These are phyloP conservation scores for Fimicolochytrium jonesii DNA, from an alignment of 192 early-diverging fungal genomes.

Conservation along the genomic window DNA sequence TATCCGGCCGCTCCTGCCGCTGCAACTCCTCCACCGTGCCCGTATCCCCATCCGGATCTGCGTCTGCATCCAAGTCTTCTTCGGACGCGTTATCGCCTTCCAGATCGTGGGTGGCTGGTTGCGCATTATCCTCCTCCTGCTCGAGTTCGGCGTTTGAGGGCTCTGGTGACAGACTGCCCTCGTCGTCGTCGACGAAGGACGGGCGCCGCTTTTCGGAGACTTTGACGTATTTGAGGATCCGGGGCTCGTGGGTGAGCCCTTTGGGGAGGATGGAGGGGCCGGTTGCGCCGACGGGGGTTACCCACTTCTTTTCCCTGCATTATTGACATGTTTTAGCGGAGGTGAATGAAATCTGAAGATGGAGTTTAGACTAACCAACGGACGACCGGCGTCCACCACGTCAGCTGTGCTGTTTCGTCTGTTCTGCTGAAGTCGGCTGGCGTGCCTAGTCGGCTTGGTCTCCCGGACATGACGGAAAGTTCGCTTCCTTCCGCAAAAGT, in stretches of 20 bases:
- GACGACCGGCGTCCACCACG: no score
- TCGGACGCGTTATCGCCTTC: not conserved
- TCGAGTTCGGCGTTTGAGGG: not conserved
- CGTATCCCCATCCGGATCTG: not conserved
- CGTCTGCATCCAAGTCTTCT: not conserved
- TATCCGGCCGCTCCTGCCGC: not conserved
- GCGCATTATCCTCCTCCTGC: not conserved
- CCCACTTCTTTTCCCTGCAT: not conserved
- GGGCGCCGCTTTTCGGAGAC: not conserved
- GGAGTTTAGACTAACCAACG: no score
- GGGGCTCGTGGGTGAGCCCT: not conserved
- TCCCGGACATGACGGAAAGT: no score
- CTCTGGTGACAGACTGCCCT: not conserved
- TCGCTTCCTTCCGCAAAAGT: no score
- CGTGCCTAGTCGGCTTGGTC: no score
- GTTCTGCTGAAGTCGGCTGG: no score
- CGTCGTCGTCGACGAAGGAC: not conserved
- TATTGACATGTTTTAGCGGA: no score
- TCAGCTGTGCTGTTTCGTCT: no score
- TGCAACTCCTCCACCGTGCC: not conserved
- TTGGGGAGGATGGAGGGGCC: slow-evolving; percentile 2
- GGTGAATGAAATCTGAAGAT: no score
- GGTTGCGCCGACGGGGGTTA: not conserved
- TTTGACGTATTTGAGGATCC: slow-evolving; percentile 8
- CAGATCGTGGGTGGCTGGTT: not conserved